Conservation (phyloP, 1,284 basidiomycete genomes). For the Prillingera fragicola region DNA sequence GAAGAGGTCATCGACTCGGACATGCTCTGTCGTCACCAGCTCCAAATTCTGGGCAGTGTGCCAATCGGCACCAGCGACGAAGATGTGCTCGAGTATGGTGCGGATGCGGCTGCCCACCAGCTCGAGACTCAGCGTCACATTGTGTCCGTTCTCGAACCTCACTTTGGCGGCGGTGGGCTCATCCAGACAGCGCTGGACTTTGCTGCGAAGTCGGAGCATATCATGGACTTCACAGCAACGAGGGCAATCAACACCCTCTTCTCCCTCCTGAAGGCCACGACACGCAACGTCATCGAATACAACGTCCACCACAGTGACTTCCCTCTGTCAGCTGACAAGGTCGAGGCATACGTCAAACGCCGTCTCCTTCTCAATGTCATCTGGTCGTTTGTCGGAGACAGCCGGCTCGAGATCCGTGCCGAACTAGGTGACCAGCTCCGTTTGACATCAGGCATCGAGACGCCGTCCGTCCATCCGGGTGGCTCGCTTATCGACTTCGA, state of each 20-base stretch:
- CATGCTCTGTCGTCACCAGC: slow-evolving; percentile 90
- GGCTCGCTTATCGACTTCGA: slow-evolving; percentile 92
- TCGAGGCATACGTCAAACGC: slow-evolving; percentile 86
- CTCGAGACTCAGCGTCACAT: slow-evolving; percentile 71
- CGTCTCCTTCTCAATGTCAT: slow-evolving; percentile 88
- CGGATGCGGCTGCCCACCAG: slow-evolving; percentile 51
- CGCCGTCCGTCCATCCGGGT: slow-evolving; percentile 69
- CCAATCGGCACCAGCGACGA: slow-evolving; percentile 91
- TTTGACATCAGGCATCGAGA: slow-evolving; percentile 79
- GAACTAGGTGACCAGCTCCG: slow-evolving; percentile 85
- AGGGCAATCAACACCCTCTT: slow-evolving; percentile 93
- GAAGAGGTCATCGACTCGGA: slow-evolving; percentile 84
- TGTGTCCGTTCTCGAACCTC: slow-evolving; percentile 68
- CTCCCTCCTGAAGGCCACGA: slow-evolving; percentile 93
- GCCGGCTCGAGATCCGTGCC: slow-evolving; percentile 79
- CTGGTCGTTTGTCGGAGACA: slow-evolving; percentile 98
- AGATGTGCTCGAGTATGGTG: slow-evolving; percentile 58
- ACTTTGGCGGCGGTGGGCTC: slow-evolving; percentile 76
- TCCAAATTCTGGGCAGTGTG: slow-evolving; percentile 67
- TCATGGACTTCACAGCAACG: slow-evolving; percentile 95
- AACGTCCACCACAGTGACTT: slow-evolving; percentile 93
- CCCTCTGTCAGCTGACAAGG: slow-evolving; percentile 72
- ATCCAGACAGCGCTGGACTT: slow-evolving; percentile 72
- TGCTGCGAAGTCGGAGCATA: slow-evolving; percentile 81
- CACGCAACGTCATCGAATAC: slow-evolving; percentile 89